Conservation (phyloP, 345 rosid genomes). For the Sisymbrium irio region DNA sequence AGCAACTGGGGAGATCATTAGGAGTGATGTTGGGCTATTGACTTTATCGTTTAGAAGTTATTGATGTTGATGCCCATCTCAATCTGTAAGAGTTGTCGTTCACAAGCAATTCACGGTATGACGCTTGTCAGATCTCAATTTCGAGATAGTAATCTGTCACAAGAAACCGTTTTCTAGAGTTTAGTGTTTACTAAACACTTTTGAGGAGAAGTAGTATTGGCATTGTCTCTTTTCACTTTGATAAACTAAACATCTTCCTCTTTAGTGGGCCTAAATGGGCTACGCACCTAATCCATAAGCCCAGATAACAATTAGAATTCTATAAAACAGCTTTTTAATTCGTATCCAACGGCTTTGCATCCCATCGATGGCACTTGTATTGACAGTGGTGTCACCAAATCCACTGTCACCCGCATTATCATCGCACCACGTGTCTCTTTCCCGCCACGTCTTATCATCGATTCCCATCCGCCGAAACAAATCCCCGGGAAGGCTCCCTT, state of each 20-base stretch:
- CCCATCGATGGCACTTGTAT: conserved; percentile 13
- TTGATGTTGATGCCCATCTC: not conserved
- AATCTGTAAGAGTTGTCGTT: not conserved
- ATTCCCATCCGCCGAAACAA: conserved; percentile 9
- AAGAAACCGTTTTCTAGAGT: not conserved
- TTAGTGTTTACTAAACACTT: not conserved
- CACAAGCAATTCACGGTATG: not conserved
- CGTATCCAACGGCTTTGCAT: not conserved
- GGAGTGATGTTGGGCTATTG: not conserved
- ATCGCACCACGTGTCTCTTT: conserved; percentile 25
- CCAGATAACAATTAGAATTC: not conserved
- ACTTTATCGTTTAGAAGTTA: not conserved
- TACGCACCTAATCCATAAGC: not conserved
- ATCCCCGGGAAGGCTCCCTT: conserved; percentile 1
- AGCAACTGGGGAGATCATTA: not conserved
- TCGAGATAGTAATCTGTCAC: not conserved
- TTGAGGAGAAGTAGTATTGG: not conserved
- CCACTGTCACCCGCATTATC: conserved; percentile 14
- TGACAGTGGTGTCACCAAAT: conserved; percentile 24
- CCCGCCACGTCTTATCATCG: conserved; percentile 7
- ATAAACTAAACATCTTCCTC: not conserved
- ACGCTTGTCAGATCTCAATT: not conserved
- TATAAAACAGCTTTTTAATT: not conserved
- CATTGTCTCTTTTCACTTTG: not conserved
- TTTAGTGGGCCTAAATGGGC: not conserved